Base-by-base conservation (phyloP, 257 asterid genomes). In the Parsonsia alboflavescens region DNA sequence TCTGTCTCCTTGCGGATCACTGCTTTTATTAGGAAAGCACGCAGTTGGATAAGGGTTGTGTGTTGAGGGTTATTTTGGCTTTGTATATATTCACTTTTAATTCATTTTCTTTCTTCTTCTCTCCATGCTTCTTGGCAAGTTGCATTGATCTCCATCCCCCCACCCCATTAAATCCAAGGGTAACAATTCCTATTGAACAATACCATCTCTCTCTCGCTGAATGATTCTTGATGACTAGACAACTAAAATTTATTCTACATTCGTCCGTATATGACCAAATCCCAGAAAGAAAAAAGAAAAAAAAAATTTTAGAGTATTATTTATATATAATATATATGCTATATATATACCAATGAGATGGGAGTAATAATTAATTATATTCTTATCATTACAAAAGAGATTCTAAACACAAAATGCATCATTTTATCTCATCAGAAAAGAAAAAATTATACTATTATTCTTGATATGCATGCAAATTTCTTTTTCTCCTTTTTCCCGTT, bases 41-140 rank as follows among this genome's bases (percentile, higher is more conserved):
- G 57, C 52, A 44, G 57, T 17, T 68, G 50, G 79, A 69, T 67
- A 74, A 74, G 77, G 66, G 39, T 53, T 74, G 42, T 77, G 79
- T 70, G 76, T 74, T 74, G 76, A 74, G 79, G 79, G 82, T 73
- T 58, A 68, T 30, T 76, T 41, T 46, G 22, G 49, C 41, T 15
- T 59, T 63, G 39, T 3, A 33, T n/a, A 33, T 33, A 33, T 5
- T 19, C 56, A 42, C 19, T 13, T 19, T 7, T 26, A 6, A n/a
- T n/a, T 26, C 2, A 2, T 61, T 7, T 58, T 21, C 57, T 41
- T 13, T 19, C 6, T 26, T 21, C 30, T 6, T 53, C 24, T 36
- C 78, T 76, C 68, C 77, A 65, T 69, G 45, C 30, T 75, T 74
- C 63, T 33, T 74, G 71, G 76, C 82, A 74, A 79, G 72, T 79